Base-by-base conservation (phyloP, 2,329 filamentous ascomycete species). In the Cryphonectria japonica region DNA sequence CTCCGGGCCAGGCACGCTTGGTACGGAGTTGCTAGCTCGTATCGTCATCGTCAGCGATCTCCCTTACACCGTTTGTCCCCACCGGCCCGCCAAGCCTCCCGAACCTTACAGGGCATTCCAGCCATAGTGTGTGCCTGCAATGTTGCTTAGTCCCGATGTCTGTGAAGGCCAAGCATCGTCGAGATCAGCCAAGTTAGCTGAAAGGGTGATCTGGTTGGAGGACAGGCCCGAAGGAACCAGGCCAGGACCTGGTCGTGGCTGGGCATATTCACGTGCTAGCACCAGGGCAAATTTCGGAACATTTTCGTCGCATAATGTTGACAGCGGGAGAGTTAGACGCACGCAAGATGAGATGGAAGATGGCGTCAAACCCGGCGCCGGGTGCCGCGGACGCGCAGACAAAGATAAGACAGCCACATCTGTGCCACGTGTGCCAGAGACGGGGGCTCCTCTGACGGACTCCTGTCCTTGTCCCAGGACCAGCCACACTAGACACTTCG, bases 241-340 rank as follows among this genome's bases (percentile, higher is more conserved):
- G 26, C 22, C 26, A 4, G 52, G 13, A 7, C 29, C 26, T 32
- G 1, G 26, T 57, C 54, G 26, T 57, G 54, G 7, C 54, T 7
- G 26, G 54, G 13, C 52, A 57, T 41, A 41, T 69, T 69, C 70
- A 70, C 68, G 66, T 69, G 63, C 59, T 41, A 65, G 52, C 32
- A 26, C 32, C 46, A 37, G 50, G n/a, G 22, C 26, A 46, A 43
- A 26, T 68, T 26, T 68, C 67, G 71, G 71, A 63, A 41, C 37
- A 54, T 67, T 73, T 65, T 66, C 71, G 54, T 73, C 66, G 71
- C 69, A 71, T 71, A 66, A 67, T 71, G 69, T 43, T 69, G 57
- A 66, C 69, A 41, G 61, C 66, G 66, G 70, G 52, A 68, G 41
- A n/a, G 19, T 39, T 39, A 50, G 46, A 62, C 66, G 66, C 66